phyloP scores from a whole-genome alignment of 2,329 filamentous ascomycete species.

The Allantophomopsis lycopodina region DNA sequence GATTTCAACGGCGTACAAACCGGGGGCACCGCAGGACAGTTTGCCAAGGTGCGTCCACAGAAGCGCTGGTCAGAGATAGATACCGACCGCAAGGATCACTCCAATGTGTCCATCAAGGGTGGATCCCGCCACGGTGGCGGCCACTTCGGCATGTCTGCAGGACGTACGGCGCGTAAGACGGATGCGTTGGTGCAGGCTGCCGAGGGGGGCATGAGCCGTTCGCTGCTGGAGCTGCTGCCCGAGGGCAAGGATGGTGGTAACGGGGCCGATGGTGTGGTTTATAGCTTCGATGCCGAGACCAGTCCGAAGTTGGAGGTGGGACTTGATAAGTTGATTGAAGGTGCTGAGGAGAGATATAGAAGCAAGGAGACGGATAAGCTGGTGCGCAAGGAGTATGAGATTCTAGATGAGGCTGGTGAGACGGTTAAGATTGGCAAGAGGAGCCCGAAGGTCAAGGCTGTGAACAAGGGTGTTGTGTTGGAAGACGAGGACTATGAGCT shows the following conservation, averaged over 20 bases:
- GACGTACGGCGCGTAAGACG: not conserved
- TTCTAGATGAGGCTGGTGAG: conserved; percentile 18
- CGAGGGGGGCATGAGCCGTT: not conserved
- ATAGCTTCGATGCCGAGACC: conserved; percentile 14
- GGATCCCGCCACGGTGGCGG: not conserved
- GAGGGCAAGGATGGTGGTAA: conserved; percentile 7
- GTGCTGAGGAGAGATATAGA: conserved; percentile 17
- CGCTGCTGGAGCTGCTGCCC: conserved; percentile 5
- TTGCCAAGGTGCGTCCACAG: conserved; percentile 12
- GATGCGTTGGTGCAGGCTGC: not conserved
- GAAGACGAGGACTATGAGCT: conserved; percentile 19
- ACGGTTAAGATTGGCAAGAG: conserved; percentile 11
- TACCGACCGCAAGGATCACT: not conserved
- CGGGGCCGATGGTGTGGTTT: conserved; percentile 7
- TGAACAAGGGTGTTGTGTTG: conserved; percentile 3
- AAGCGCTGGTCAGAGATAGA: conserved; percentile 4
- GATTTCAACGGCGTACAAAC: conserved; percentile 1
- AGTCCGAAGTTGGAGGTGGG: conserved; percentile 11
- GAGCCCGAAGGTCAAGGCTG: conserved; percentile 14
- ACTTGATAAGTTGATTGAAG: conserved; percentile 15
- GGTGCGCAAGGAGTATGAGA: conserved; percentile 18
- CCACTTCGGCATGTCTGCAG: not conserved
- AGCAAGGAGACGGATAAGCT: conserved; percentile 18
- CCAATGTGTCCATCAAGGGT: not conserved
- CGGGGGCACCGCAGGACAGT: conserved; percentile 4